Conservation (phyloP, 768 basidiomycete species). For the Suillus hirtellus region DNA sequence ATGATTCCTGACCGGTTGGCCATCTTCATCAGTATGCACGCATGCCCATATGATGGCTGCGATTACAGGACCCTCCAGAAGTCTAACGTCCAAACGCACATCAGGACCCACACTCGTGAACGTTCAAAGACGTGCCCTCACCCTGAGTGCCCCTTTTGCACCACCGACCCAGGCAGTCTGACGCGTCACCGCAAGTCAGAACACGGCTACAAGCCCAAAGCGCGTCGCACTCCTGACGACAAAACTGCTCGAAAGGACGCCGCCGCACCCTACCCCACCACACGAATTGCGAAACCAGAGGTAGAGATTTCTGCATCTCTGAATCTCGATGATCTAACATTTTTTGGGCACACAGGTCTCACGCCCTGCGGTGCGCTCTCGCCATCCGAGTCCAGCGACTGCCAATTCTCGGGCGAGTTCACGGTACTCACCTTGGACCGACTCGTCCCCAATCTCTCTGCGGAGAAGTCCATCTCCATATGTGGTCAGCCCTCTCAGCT, state of each 20-base stretch:
- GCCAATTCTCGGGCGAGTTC: neutral
- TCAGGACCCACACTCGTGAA: constrained; percentile 24
- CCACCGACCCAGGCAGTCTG: constrained; percentile 24
- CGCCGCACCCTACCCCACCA: constrained; percentile 12
- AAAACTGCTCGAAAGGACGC: constrained; percentile 7
- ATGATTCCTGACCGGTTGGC: constrained; percentile 7
- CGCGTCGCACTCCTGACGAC: neutral
- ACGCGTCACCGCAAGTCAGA: constrained; percentile 21
- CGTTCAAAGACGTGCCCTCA: constrained; percentile 20
- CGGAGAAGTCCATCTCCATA: neutral
- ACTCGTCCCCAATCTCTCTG: constrained; percentile 3
- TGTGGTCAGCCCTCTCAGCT: neutral
- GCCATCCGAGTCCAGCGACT: neutral
- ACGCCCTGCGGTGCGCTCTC: neutral
- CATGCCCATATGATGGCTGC: constrained; percentile 25
- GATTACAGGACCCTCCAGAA: constrained; percentile 25
- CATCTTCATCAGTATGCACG: constrained; percentile 21
- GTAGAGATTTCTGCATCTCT: neutral
- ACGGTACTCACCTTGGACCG: neutral
- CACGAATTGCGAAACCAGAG: neutral
- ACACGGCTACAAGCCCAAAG: constrained; percentile 23
- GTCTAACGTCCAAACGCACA: constrained; percentile 29
- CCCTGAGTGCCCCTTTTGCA: constrained; percentile 16
- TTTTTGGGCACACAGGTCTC: neutral
- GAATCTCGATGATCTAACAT: constrained; percentile 4